Conservation (phyloP, 108 stramenopile species). For the Pseudonitzschia multiseries region DNA sequence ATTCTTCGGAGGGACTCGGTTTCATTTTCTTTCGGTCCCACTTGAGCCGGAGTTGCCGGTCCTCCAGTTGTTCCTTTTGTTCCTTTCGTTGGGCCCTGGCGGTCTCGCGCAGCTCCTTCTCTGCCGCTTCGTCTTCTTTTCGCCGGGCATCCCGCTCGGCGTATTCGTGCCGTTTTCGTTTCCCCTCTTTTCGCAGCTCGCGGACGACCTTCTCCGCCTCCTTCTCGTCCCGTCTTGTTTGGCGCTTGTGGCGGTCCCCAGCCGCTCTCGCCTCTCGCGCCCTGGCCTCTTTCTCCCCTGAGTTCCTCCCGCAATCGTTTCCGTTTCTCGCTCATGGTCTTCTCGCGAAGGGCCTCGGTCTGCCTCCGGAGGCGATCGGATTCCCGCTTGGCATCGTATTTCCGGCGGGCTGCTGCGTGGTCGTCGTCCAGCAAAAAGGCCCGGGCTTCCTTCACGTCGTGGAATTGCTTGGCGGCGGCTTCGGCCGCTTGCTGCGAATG, state of each 20-base stretch:
- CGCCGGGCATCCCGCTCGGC: constrained; percentile 52
- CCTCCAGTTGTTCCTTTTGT: constrained; percentile 42
- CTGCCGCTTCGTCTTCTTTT: constrained; percentile 36
- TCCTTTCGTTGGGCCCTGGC: constrained; percentile 18
- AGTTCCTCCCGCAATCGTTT: constrained; percentile 76
- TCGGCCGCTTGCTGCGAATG: no score
- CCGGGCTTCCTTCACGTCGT: constrained; percentile 63
- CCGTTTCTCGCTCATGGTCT: constrained; percentile 62
- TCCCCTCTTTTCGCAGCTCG: constrained; percentile 65
- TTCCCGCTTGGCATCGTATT: constrained; percentile 62
- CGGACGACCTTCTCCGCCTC: constrained; percentile 50
- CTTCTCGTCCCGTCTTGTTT: not conserved
- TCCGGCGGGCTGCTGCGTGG: constrained; percentile 38
- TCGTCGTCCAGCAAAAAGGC: constrained; percentile 69
- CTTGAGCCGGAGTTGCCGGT: constrained; percentile 76
- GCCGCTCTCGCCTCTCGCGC: constrained; percentile 14
- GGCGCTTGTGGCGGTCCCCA: not conserved
- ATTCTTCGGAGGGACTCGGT: constrained; percentile 61
- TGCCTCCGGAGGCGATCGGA: constrained; percentile 55
- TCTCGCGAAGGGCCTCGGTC: constrained; percentile 61
- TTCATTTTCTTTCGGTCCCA: constrained; percentile 79
- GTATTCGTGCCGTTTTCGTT: constrained; percentile 51
- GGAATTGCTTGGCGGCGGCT: constrained; percentile 37
- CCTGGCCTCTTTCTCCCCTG: constrained; percentile 50
- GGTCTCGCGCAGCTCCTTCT: constrained; percentile 28